These are phyloP conservation scores for Cytospora paraplurivora DNA, from an alignment of 2,329 filamentous ascomycete species.

Conservation along the genomic window DNA sequence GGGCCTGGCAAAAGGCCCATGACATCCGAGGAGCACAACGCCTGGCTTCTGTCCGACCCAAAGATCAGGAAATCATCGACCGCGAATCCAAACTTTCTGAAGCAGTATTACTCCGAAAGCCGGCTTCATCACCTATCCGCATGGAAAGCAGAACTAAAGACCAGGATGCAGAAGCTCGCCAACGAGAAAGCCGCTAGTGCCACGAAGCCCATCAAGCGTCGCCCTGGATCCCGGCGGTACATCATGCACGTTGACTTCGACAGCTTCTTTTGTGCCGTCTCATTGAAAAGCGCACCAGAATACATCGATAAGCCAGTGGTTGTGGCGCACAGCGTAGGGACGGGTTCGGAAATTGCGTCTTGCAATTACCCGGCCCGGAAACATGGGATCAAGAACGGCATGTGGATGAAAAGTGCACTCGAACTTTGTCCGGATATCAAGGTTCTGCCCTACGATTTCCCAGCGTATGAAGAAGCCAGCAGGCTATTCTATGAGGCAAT, in stretches of 20 bases:
- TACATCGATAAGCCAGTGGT: conserved; percentile 78
- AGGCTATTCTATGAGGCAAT: conserved; percentile 84
- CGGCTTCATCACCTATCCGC: conserved; percentile 91
- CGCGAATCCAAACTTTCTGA: conserved; percentile 88
- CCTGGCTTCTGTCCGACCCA: conserved; percentile 79
- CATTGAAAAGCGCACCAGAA: conserved; percentile 74
- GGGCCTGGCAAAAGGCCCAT: conserved; percentile 43
- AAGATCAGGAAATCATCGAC: conserved; percentile 85
- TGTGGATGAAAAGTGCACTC: conserved; percentile 96
- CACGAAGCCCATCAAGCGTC: conserved; percentile 50
- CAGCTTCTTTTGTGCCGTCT: conserved; percentile 96
- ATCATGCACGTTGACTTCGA: conserved; percentile 97
- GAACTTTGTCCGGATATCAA: conserved; percentile 84
- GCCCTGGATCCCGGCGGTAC: conserved; percentile 71
- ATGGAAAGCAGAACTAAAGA: conserved; percentile 95
- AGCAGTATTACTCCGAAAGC: conserved; percentile 94
- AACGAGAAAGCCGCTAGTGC: conserved; percentile 61
- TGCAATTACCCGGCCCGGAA: conserved; percentile 92
- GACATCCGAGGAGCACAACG: conserved; percentile 93
- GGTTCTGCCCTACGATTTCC: conserved; percentile 93
- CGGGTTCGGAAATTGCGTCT: conserved; percentile 91
- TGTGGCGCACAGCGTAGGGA: conserved; percentile 83
- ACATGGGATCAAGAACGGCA: conserved; percentile 92
- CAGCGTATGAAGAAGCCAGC: conserved; percentile 91
- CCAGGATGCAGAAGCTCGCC: conserved; percentile 79